Base-by-base conservation (phyloP, 805 yeast genomes). In the Schwanniomyces occidentalis region DNA sequence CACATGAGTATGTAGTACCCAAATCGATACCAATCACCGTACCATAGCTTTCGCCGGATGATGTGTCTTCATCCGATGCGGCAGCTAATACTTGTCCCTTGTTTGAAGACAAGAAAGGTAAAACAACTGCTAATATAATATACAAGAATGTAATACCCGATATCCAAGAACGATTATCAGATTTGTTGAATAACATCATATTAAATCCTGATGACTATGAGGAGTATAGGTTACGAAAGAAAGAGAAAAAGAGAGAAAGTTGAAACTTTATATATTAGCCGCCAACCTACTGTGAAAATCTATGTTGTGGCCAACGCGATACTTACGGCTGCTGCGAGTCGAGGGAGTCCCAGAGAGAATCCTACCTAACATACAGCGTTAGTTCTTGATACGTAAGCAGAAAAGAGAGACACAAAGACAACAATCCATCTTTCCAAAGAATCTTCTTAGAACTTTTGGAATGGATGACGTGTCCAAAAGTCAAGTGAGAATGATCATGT, bases 1-100 rank as follows among this genome's bases (percentile, higher is more conserved):
- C 96, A 80, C 96, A 89, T 35, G 96, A 88, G 75, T 88, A 88
- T 41, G 95, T 88, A 41, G 90, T 82, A 71, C 90, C 90, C 66
- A 82, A 79, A 71, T 82, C 90, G 58, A 82, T 82, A 67, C 90
- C 88, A 44, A 82, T 68, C n/a, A 68, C 73, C 20, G 74, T 67
- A 41, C 74, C 74, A 45, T 68, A 68, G 42, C 45, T 56, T 27
- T 63, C 69, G 18, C 56, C 51, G 13, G 42, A 48, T n/a, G n/a
- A n/a, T n/a, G n/a, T n/a, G n/a, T n/a, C n/a, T n/a, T n/a, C n/a
- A 20, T 37, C 41, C 16, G 37, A 51, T 32, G 48, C 45, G 17
- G 54, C 56, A 21, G 50, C 51, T 34, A 35, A 33, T 9, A 40
- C 46, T 19, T 37, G 34, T 14, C 44, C 40, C 12, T 28, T 37